Percentiles rank a stretch among this genome's conserved stretches.
These are phyloP conservation scores for Fusarium azukiicola DNA, from an alignment of 2,329 filamentous ascomycete genomes.

Conservation along the genomic window DNA sequence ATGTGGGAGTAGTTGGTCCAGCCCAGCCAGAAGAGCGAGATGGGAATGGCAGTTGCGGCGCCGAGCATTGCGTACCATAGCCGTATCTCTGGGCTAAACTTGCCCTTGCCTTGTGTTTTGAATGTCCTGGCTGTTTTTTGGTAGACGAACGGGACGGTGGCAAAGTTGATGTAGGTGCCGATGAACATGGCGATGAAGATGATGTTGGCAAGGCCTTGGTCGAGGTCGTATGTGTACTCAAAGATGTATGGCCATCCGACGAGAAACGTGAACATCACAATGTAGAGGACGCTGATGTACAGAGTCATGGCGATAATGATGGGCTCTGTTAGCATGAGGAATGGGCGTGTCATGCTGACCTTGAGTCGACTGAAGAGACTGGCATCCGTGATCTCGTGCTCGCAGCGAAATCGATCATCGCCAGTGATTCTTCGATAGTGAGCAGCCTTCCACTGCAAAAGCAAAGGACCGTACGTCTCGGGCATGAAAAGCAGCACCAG, in stretches of 20 bases:
- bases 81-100: conserved; percentile 62
- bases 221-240: conserved; percentile 64
- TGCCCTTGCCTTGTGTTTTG: conserved; percentile 28
- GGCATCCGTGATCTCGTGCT: conserved; percentile 77
- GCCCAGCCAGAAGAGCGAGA: conserved; percentile 73
- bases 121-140: conserved; percentile 56
- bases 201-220: conserved; percentile 65
- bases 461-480: conserved; percentile 80
- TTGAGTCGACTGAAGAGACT: conserved; percentile 75
- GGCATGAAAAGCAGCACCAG: conserved; percentile 80
- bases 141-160: conserved; percentile 61
- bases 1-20: conserved; percentile 68
- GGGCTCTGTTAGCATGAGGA: conserved; percentile 62
- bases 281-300: conserved; percentile 75
- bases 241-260: conserved; percentile 75
- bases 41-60: conserved; percentile 64
- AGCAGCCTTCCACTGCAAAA: conserved; percentile 80
- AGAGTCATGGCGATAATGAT: conserved; percentile 68
- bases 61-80: conserved; percentile 69
- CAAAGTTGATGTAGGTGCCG: conserved; percentile 61
- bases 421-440: conserved; percentile 80
- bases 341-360: conserved; percentile 67
- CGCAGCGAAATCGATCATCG: conserved; percentile 79
- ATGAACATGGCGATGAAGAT: conserved; percentile 69
- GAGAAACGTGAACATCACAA: conserved; percentile 75